phyloP scores from a whole-genome alignment of 164 flowering plant species.

The Stephania cephalantha region DNA sequence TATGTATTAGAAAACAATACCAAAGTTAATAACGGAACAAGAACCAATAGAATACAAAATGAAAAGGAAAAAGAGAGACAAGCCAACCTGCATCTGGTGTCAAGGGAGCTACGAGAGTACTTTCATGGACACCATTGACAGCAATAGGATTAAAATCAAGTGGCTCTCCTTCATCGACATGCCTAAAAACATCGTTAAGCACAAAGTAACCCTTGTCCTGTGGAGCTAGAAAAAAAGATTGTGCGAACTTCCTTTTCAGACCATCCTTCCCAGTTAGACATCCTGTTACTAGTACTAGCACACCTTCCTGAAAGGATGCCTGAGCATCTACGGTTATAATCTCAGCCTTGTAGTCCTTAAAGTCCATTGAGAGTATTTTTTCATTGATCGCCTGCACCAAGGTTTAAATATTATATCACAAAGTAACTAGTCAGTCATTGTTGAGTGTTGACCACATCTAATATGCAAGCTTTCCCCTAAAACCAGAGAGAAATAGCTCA shows the following conservation, averaged over 20 bases:
- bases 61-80: conserved; percentile 1
- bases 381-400: conserved; percentile 65
- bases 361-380: conserved; percentile 59
- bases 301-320: conserved; percentile 53
- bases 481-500: neutral
- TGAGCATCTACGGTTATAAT: conserved; percentile 80
- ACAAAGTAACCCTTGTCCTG: conserved; percentile 38
- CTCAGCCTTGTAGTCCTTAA: conserved; percentile 51
- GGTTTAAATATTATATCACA: neutral
- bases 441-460: neutral
- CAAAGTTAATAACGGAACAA: neutral
- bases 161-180: conserved; percentile 39
- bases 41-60: neutral
- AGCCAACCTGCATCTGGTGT: conserved; percentile 40
- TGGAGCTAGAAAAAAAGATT: conserved; percentile 80
- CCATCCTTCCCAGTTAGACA: conserved; percentile 53
- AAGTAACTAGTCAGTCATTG: neutral
- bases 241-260: conserved; percentile 50
- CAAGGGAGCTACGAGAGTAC: conserved; percentile 15
- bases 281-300: conserved; percentile 72
- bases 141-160: conserved; percentile 11
- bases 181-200: conserved; percentile 73
- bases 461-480: neutral
- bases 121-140: conserved; percentile 24
- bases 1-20: conserved; percentile 16